Percentiles rank a stretch among this genome's conserved stretches.
These are phyloP conservation scores for Jatropha multifida DNA, from an alignment of 441 rosid species.

Conservation along the genomic window DNA sequence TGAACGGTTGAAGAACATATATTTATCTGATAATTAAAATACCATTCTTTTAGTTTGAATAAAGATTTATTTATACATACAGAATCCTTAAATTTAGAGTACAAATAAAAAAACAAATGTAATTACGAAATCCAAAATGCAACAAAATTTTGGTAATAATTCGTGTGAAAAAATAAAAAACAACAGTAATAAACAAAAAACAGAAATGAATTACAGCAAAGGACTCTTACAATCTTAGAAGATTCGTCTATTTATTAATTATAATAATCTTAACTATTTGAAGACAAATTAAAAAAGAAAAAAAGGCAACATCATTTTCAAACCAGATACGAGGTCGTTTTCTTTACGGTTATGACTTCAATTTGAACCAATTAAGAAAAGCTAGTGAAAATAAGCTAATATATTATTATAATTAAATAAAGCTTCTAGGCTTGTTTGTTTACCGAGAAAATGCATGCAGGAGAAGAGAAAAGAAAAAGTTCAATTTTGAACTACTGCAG, in stretches of 20 bases:
- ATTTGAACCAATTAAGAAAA: neutral
- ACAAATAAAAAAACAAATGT: neutral
- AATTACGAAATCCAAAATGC: neutral
- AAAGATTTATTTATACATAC: neutral
- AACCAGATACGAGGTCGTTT: conserved; percentile 20
- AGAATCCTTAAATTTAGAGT: neutral
- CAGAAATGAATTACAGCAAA: neutral
- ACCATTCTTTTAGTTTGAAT: neutral
- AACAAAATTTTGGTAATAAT: neutral
- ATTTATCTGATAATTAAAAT: neutral
- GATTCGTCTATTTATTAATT: neutral
- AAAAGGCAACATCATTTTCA: conserved; percentile 15
- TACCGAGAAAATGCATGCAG: conserved; percentile 20
- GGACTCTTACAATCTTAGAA: neutral
- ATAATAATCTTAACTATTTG: conserved; percentile 6
- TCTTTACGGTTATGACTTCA: conserved; percentile 10
- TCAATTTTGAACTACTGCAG: conserved; percentile 5
- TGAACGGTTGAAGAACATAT: neutral
- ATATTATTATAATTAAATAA: neutral
- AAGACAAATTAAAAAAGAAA: neutral
- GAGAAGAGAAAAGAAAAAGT: neutral
- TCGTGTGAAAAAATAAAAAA: neutral
- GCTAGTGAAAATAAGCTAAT: neutral
- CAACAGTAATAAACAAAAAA: neutral
- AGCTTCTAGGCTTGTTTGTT: neutral